phyloP scores from a whole-genome alignment of 192 early-diverging fungal genomes.

The Umbelopsis sp. region DNA sequence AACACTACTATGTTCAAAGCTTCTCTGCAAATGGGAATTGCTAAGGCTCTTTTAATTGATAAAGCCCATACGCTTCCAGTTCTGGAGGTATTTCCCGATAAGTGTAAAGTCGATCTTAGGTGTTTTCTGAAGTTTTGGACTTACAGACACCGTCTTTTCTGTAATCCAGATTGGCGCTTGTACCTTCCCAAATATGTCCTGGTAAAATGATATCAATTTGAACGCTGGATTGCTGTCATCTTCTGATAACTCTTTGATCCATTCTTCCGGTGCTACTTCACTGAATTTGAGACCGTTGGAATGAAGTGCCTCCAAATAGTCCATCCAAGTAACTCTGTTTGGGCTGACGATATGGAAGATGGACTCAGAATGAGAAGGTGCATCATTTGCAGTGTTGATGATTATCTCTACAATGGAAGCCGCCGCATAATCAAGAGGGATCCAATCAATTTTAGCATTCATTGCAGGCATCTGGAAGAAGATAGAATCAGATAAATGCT shows the following conservation, averaged over 20 bases:
- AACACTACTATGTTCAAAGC: no score
- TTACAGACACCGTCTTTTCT: not conserved
- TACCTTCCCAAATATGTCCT: not conserved
- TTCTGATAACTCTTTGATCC: slow-evolving; percentile 23
- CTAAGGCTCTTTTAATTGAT: no score
- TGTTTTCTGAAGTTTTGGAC: not conserved
- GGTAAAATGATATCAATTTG: slow-evolving; percentile 26
- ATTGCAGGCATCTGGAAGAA: slow-evolving; percentile 33
- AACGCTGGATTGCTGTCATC: slow-evolving; percentile 35
- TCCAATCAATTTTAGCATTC: slow-evolving; percentile 33
- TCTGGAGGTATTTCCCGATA: slow-evolving; percentile 2
- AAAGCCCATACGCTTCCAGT: not conserved
- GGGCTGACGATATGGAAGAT: slow-evolving; percentile 36
- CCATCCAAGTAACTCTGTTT: slow-evolving; percentile 18
- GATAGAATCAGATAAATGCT: no score
- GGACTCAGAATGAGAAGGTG: not conserved
- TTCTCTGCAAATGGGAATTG: no score
- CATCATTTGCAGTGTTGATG: not conserved
- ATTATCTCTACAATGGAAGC: slow-evolving; percentile 29
- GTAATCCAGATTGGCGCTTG: slow-evolving; percentile 27
- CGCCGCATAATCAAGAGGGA: slow-evolving; percentile 32
- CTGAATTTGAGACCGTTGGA: slow-evolving; percentile 27
- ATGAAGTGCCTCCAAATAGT: slow-evolving; percentile 17
- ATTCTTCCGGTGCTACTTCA: slow-evolving; percentile 14
- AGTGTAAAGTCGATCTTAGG: not conserved